Evolutionary conservation across 2,329 filamentous ascomycete genomes (phyloP).

Genomic region (Aschersonia sp.): DNA sequence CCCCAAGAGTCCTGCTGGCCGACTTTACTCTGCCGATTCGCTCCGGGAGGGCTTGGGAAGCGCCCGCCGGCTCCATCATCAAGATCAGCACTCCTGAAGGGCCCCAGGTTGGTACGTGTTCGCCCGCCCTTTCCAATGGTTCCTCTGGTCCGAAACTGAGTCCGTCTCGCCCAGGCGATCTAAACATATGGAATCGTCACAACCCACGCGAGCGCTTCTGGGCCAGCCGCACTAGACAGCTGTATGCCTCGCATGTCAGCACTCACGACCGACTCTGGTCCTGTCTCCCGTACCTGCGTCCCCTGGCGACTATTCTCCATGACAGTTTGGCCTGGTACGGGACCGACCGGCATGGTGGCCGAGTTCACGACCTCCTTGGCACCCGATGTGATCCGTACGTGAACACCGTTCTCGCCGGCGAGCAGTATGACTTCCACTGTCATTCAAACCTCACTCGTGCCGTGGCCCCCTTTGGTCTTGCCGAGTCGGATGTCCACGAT

Average conservation of each 20-base stretch:
- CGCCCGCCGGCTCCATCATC: conserved; percentile 52
- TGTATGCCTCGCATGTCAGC: conserved; percentile 62
- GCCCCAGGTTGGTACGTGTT: conserved; percentile 49
- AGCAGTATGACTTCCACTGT: conserved; percentile 67
- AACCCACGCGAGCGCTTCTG: conserved; percentile 74
- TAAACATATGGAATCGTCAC: conserved; percentile 67
- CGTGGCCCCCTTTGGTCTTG: conserved; percentile 51
- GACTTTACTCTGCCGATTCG: conserved; percentile 57
- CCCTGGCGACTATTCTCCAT: conserved; percentile 53
- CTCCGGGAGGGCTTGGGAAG: conserved; percentile 59
- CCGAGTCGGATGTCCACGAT: conserved; percentile 66
- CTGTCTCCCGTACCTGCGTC: conserved; percentile 61
- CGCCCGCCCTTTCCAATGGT: neutral
- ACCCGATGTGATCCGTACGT: conserved; percentile 80
- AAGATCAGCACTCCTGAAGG: conserved; percentile 63
- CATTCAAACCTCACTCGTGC: conserved; percentile 70
- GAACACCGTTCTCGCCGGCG: conserved; percentile 56
- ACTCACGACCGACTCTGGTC: conserved; percentile 66
- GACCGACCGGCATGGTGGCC: conserved; percentile 45
- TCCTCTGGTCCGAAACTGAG: neutral
- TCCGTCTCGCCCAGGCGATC: conserved; percentile 37
- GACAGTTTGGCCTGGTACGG: conserved; percentile 54
- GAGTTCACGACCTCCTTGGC: conserved; percentile 66
- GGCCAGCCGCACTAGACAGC: conserved; percentile 64
- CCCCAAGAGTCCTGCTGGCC: conserved; percentile 24